A percentile compares a stretch with the other conserved stretches of the same genome.
Conservation (phyloP, 1,284 basidiomycete genomes). For the Boletus sp. region DNA sequence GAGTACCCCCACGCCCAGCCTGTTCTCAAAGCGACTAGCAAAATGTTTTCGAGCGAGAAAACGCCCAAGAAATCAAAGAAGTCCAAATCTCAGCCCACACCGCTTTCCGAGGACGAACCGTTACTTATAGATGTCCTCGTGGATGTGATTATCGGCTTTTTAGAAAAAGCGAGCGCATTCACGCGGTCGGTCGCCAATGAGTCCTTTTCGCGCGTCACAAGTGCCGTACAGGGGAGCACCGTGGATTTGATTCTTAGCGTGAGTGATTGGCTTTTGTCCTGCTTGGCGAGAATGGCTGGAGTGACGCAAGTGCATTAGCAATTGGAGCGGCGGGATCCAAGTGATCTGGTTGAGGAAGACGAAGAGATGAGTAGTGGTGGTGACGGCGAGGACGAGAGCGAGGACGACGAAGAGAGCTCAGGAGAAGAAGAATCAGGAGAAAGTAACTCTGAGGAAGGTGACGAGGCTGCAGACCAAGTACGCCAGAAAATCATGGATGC, state of each 20-base stretch:
- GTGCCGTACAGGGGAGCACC: constrained; percentile 68
- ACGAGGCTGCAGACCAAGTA: constrained; percentile 64
- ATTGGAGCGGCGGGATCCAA: constrained; percentile 70
- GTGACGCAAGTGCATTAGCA: constrained; percentile 50
- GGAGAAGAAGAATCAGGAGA: constrained; percentile 33
- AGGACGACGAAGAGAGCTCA: constrained; percentile 38
- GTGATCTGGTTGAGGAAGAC: constrained; percentile 48
- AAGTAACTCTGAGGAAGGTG: constrained; percentile 40
- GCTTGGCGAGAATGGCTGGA: not conserved
- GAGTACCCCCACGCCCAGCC: constrained; percentile 35
- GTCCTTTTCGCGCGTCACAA: constrained; percentile 74
- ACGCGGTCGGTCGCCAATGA: constrained; percentile 79
- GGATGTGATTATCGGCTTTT: constrained; percentile 83
- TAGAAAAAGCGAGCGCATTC: constrained; percentile 84
- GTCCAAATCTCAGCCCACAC: constrained; percentile 28
- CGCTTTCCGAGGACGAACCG: constrained; percentile 26
- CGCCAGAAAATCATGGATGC: constrained; percentile 76
- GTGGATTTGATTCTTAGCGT: constrained; percentile 83
- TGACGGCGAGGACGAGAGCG: constrained; percentile 27
- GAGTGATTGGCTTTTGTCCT: constrained; percentile 32
- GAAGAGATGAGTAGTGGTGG: constrained; percentile 36
- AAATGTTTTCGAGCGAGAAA: constrained; percentile 48
- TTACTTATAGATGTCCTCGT: constrained; percentile 81
- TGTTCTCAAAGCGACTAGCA: constrained; percentile 49
- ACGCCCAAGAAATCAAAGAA: constrained; percentile 46